A percentile compares a stretch with the other conserved stretches of the same genome.
phyloP scores from a whole-genome alignment of 129 eudicot species.

The Calendula officinalis region DNA sequence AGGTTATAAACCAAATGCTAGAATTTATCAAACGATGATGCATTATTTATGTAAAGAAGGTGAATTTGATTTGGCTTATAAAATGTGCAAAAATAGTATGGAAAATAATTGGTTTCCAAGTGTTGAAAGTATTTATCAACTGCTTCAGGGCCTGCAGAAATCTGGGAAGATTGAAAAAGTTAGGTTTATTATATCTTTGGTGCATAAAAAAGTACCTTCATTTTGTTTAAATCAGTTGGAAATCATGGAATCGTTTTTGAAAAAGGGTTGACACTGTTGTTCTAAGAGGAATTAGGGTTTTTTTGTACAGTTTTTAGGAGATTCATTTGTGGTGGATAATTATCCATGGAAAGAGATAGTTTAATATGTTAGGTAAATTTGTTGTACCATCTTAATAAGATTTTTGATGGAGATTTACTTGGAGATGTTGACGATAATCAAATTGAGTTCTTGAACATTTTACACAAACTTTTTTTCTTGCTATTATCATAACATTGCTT shows the following conservation, averaged over 20 bases:
- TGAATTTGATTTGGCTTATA: conserved; percentile 68
- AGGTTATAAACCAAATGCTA: conserved; percentile 71
- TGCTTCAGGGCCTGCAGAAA: conserved; percentile 59
- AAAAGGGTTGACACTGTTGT: conserved; percentile 36
- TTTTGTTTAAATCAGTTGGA: conserved; percentile 40
- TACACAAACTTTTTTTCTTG: background rate
- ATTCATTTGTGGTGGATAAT: conserved; percentile 35
- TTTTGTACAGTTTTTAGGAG: conserved; percentile 33
- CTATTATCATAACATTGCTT: too few relatives aligned
- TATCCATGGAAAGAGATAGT: conserved; percentile 25
- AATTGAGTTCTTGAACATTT: conserved; percentile 9
- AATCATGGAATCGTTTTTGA: conserved; percentile 49
- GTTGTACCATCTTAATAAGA: conserved; percentile 38
- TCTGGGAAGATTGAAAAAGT: conserved; percentile 51
- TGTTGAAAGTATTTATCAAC: conserved; percentile 47
- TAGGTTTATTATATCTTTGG: conserved; percentile 47
- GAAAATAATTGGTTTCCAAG: conserved; percentile 65
- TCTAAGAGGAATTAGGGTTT: conserved; percentile 21
- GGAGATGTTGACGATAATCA: conserved; percentile 20
- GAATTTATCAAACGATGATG: conserved; percentile 87
- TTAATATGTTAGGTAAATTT: conserved; percentile 34
- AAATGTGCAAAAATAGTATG: conserved; percentile 69
- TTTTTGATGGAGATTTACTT: conserved; percentile 33
- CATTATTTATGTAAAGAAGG: conserved; percentile 71
- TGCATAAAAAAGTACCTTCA: conserved; percentile 61